These are phyloP conservation scores for Cladosporium sp. DNA, from an alignment of 2,329 filamentous ascomycete genomes.

Conservation along the genomic window DNA sequence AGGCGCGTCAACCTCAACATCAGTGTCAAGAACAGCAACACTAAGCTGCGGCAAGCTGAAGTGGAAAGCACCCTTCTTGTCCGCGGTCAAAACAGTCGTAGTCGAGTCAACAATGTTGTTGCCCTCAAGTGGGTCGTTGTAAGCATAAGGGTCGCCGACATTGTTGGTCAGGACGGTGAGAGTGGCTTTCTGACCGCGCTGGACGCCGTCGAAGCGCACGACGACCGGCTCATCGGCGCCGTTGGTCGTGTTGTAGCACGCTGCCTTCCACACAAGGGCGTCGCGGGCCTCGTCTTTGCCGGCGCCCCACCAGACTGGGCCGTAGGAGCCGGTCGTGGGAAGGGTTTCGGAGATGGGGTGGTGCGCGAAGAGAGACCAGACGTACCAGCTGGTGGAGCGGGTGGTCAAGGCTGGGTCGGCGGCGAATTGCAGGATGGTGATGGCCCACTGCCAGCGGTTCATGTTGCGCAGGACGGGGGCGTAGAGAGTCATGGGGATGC, in stretches of 20 bases:
- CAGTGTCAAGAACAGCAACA: slow-evolving; percentile 51
- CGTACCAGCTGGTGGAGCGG: slow-evolving; percentile 18
- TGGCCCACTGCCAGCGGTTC: slow-evolving; percentile 23
- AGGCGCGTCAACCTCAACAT: slow-evolving; percentile 4
- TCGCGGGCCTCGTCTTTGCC: slow-evolving; percentile 32
- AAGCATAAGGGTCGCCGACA: slow-evolving; percentile 20
- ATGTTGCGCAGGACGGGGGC: slow-evolving; percentile 25
- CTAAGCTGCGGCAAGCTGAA: slow-evolving; percentile 54
- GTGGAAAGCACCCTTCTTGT: slow-evolving; percentile 45
- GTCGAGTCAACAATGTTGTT: slow-evolving; percentile 44
- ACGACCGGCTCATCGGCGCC: slow-evolving; percentile 29
- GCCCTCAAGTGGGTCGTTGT: slow-evolving; percentile 37
- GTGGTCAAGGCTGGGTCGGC: slow-evolving; percentile 32
- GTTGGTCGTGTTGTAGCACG: slow-evolving; percentile 44
- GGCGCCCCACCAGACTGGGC: slow-evolving; percentile 42
- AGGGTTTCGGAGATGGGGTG: slow-evolving; percentile 33
- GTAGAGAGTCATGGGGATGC: slow-evolving; percentile 50
- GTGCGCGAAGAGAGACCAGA: slow-evolving; percentile 27
- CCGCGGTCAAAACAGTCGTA: slow-evolving; percentile 39
- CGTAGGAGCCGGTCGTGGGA: slow-evolving; percentile 30
- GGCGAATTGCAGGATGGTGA: slow-evolving; percentile 36
- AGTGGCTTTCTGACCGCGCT: slow-evolving; percentile 28
- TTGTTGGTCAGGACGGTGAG: slow-evolving; percentile 40
- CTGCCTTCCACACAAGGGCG: slow-evolving; percentile 39
- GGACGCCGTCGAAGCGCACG: slow-evolving; percentile 32